Percentiles rank a stretch among this genome's conserved stretches.
Conservation (phyloP, 306 rosid genomes). For the Leucaena leucocephala region DNA sequence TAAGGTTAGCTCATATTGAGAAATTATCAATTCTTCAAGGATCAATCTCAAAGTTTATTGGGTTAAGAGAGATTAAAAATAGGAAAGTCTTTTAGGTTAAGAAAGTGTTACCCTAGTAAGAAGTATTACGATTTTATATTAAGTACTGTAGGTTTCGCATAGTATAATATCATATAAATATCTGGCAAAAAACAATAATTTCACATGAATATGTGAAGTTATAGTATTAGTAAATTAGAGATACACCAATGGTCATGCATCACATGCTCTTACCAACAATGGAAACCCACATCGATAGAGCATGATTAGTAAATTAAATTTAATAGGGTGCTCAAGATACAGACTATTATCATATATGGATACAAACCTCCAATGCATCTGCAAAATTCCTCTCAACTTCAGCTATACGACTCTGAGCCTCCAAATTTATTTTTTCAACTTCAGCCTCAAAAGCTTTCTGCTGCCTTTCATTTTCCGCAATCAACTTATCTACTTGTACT, state of each 20-base stretch:
- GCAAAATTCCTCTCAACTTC: constrained; percentile 91
- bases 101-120: not conserved
- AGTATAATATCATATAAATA: not conserved
- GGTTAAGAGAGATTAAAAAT: not conserved
- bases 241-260: not conserved
- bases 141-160: not conserved
- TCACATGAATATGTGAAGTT: not conserved
- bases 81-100: not conserved
- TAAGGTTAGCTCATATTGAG: constrained; percentile 1
- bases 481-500: constrained; percentile 83
- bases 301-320: constrained; percentile 22
- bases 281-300: not conserved
- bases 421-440: constrained; percentile 71
- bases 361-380: constrained; percentile 88
- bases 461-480: constrained; percentile 93
- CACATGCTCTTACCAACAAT: not conserved
- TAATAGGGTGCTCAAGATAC: constrained; percentile 12
- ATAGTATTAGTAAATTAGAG: not conserved
- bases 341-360: constrained; percentile 26
- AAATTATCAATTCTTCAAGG: not conserved
- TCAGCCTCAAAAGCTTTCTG: constrained; percentile 84
- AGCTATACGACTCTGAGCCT: constrained; percentile 68
- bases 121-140: not conserved
- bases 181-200: not conserved
- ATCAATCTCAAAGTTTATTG: not conserved